Conservation (phyloP, 1,139 yeast genomes). For the Suhomyces kunorum region DNA sequence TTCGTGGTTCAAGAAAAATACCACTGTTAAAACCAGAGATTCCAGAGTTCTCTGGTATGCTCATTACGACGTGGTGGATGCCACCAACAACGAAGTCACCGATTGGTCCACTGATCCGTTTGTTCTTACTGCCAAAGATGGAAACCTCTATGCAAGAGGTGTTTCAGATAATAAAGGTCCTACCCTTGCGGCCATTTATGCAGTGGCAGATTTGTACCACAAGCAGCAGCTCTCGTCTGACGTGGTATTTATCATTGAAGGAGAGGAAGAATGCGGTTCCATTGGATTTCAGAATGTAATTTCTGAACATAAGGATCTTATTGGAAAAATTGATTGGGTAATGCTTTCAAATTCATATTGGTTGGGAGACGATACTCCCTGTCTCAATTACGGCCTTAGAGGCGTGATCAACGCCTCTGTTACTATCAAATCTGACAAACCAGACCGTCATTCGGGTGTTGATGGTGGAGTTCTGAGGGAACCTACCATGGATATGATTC, state of each 20-base stretch:
- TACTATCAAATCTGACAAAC: constrained; percentile 65
- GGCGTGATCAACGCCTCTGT: constrained; percentile 86
- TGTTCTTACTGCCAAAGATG: constrained; percentile 70
- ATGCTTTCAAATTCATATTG: constrained; percentile 89
- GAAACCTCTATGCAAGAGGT: constrained; percentile 89
- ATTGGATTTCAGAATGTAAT: constrained; percentile 77
- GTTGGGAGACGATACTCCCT: constrained; percentile 87
- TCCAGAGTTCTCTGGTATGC: constrained; percentile 80
- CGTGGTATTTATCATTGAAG: constrained; percentile 83
- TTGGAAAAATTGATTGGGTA: constrained; percentile 85
- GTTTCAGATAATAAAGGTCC: constrained; percentile 97
- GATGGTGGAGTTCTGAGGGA: constrained; percentile 92
- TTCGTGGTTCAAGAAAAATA: constrained; percentile 61
- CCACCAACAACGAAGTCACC: constrained; percentile 42
- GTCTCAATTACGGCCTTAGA: constrained; percentile 89
- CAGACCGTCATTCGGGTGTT: constrained; percentile 94
- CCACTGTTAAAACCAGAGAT: constrained; percentile 12
- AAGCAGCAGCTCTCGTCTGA: constrained; percentile 61
- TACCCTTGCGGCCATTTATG: constrained; percentile 80
- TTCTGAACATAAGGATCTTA: constrained; percentile 44
- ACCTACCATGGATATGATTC: constrained; percentile 84
- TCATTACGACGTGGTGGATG: constrained; percentile 90
- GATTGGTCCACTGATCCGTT: constrained; percentile 84
- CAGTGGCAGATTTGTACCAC: constrained; percentile 72
- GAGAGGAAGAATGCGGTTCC: constrained; percentile 95